Percentiles rank a stretch among this genome's conserved stretches.
These are phyloP conservation scores for Clausena lansium DNA, from an alignment of 345 rosid genomes.

Conservation along the genomic window DNA sequence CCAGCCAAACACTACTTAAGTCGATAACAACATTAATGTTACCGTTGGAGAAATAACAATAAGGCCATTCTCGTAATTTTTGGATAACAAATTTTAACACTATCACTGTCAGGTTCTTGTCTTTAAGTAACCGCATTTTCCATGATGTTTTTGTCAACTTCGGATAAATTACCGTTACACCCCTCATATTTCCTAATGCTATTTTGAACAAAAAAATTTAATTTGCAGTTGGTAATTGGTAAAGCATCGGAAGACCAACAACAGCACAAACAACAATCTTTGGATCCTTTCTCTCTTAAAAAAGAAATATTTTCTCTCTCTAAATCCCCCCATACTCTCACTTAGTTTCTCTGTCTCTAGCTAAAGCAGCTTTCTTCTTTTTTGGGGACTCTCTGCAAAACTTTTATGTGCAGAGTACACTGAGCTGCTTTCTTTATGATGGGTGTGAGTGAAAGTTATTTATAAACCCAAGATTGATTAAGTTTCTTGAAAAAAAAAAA, in stretches of 20 bases:
- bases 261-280: conserved; percentile 4
- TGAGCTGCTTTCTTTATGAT: conserved; percentile 7
- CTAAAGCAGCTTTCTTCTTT: conserved; percentile 9
- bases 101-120: not conserved
- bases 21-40: not conserved
- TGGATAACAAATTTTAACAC: not conserved
- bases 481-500: not conserved
- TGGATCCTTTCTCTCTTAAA: conserved; percentile 14
- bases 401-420: conserved; percentile 1
- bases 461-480: conserved; percentile 12
- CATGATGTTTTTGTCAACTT: not conserved
- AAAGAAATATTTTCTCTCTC: not conserved
- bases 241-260: conserved; percentile 8
- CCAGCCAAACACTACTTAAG: not conserved
- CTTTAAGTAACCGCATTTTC: not conserved
- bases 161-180: not conserved
- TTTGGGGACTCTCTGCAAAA: conserved; percentile 26
- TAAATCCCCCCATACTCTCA: not conserved
- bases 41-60: not conserved
- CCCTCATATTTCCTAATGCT: conserved; percentile 1
- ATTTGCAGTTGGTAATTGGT: conserved; percentile 9
- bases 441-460: not conserved
- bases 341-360: not conserved
- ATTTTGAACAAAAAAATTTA: not conserved
- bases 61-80: conserved; percentile 11